Conservation (phyloP, 495 filamentous ascomycete genomes). For the Podospora bellae-mahoneyi region DNA sequence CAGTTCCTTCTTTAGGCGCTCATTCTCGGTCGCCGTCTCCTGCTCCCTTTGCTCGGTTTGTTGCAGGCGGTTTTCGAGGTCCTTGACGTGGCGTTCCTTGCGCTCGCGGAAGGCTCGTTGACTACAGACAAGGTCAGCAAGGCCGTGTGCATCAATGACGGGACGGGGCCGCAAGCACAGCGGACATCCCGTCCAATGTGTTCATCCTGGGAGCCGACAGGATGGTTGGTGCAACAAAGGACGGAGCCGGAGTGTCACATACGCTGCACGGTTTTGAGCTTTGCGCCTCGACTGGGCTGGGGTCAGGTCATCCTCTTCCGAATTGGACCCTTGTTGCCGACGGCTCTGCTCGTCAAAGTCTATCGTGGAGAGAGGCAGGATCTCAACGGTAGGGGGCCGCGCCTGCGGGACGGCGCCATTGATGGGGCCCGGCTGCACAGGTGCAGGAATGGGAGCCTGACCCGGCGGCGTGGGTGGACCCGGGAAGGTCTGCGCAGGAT, state of each 20-base stretch:
- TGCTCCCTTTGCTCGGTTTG: slow-evolving; percentile 58
- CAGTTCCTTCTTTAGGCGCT: slow-evolving; percentile 76
- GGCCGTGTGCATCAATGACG: not conserved
- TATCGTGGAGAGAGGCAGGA: slow-evolving; percentile 36
- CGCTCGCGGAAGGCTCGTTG: slow-evolving; percentile 96
- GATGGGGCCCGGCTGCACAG: slow-evolving; percentile 28
- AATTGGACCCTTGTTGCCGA: slow-evolving; percentile 42
- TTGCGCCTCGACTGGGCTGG: slow-evolving; percentile 85
- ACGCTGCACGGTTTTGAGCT: slow-evolving; percentile 96
- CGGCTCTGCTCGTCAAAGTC: slow-evolving; percentile 44
- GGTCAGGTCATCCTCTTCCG: slow-evolving; percentile 59
- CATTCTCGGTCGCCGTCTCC: slow-evolving; percentile 60
- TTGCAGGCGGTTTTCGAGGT: slow-evolving; percentile 83
- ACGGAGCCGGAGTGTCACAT: slow-evolving; percentile 44
- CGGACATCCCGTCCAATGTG: not conserved
- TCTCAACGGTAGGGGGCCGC: slow-evolving; percentile 27
- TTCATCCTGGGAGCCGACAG: slow-evolving; percentile 5
- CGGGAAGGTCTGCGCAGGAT: slow-evolving; percentile 37
- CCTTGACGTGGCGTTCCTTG: slow-evolving; percentile 89
- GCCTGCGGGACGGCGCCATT: slow-evolving; percentile 26
- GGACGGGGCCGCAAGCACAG: not conserved
- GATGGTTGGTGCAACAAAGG: slow-evolving; percentile 2
- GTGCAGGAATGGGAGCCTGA: slow-evolving; percentile 22
- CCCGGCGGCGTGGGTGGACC: slow-evolving; percentile 45
- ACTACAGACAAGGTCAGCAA: slow-evolving; percentile 41